These are phyloP conservation scores for Dictyostelium intermedium DNA, from an alignment of 78 protist species.

Conservation along the genomic window DNA sequence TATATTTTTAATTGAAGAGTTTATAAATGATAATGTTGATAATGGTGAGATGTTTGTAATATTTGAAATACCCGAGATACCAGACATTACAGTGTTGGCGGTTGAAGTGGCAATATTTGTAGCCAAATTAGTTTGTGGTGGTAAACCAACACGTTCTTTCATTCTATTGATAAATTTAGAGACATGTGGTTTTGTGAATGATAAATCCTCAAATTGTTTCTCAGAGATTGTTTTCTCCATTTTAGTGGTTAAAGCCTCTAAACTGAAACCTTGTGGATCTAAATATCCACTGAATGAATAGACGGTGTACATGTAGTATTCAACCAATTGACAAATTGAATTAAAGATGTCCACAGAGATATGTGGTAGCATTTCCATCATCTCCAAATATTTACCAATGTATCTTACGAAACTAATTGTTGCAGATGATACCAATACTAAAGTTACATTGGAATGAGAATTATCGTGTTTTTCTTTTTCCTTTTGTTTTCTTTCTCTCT, in stretches of 20 bases:
- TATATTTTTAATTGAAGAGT: conserved; percentile 27
- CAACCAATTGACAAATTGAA: conserved; percentile 67
- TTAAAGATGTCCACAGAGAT: conserved; percentile 58
- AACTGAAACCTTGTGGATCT: conserved; percentile 72
- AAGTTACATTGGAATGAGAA: not conserved
- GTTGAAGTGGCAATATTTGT: not conserved
- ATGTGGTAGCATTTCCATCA: conserved; percentile 79
- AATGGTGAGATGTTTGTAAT: conserved; percentile 1
- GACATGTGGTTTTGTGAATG: conserved; percentile 66
- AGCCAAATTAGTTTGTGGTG: not conserved
- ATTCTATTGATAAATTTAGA: conserved; percentile 22
- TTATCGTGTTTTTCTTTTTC: not conserved
- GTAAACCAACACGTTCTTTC: conserved; percentile 57
- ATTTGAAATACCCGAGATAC: conserved; percentile 9
- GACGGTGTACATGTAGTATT: conserved; percentile 76
- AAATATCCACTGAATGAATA: conserved; percentile 50
- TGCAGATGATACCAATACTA: conserved; percentile 43
- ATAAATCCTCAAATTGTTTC: conserved; percentile 48
- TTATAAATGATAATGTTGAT: conserved; percentile 16
- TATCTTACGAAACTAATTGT: conserved; percentile 68
- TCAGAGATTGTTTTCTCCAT: conserved; percentile 58
- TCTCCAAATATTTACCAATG: conserved; percentile 74
- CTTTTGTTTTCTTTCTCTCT: not conserved
- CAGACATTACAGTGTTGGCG: not conserved
- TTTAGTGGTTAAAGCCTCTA: conserved; percentile 64